Conservation (phyloP, 352 stramenopile genomes). For the Phytophthora podocarpi region DNA sequence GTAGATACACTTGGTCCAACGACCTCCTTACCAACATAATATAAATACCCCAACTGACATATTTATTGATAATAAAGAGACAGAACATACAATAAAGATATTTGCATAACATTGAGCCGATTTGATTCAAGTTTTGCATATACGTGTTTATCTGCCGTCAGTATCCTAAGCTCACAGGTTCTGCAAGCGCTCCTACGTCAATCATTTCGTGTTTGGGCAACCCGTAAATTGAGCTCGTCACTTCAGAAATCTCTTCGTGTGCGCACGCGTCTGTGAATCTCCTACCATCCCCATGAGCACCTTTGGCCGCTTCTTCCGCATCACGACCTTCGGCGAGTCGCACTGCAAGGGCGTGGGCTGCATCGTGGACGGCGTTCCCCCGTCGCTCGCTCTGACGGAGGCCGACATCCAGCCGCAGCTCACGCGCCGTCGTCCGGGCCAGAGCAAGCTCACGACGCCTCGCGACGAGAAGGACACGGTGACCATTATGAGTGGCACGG, state of each 20-base stretch:
- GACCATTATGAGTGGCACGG: conserved; percentile 97
- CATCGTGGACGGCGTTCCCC: conserved; percentile 97
- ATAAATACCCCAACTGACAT: too few relatives aligned
- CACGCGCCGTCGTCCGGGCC: conserved; percentile 95
- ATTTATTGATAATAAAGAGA: too few relatives aligned
- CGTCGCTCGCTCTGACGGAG: conserved; percentile 94
- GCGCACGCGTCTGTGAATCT: not conserved
- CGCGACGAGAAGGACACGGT: conserved; percentile 97
- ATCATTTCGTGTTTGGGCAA: conserved; percentile 29
- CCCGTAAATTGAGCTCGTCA: conserved; percentile 16
- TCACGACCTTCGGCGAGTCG: conserved; percentile 99
- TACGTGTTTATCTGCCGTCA: too few relatives aligned
- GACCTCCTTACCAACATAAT: not conserved
- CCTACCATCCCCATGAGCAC: conserved; percentile 82
- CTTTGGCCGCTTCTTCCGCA: conserved; percentile 97
- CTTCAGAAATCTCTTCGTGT: conserved; percentile 8
- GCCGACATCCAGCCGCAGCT: conserved; percentile 98
- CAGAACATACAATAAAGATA: too few relatives aligned
- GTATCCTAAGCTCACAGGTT: too few relatives aligned
- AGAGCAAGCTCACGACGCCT: conserved; percentile 98
- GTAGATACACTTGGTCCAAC: not conserved
- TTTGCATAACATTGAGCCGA: too few relatives aligned
- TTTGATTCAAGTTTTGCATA: too few relatives aligned
- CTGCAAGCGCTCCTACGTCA: conserved; percentile 14
- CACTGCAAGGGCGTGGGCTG: conserved; percentile 98